Evolutionary conservation across 371 early-diverging fungal species (phyloP).

Genomic region (Basidiobolus heterosporus): DNA sequence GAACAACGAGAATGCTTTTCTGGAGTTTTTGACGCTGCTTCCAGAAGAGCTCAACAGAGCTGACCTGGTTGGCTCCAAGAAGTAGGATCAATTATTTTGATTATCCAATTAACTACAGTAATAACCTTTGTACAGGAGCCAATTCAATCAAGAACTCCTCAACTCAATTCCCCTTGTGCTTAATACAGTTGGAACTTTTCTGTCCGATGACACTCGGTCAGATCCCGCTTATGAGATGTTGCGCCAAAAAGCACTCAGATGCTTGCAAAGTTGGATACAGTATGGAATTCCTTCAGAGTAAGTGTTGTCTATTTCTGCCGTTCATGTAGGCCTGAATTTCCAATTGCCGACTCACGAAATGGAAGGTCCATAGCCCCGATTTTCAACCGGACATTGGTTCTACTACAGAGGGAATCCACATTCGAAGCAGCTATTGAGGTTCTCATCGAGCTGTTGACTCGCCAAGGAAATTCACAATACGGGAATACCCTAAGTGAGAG

Average conservation of each 20-base stretch:
- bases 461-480: neutral
- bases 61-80: constrained; percentile 26
- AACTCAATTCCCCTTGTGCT: constrained; percentile 25
- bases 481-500: constrained; percentile 3
- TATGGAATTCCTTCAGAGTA: constrained; percentile 40
- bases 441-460: constrained; percentile 1
- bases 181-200: constrained; percentile 15
- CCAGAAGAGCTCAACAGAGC: constrained; percentile 58
- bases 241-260: constrained; percentile 27
- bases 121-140: constrained; percentile 9
- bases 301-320: constrained; percentile 2
- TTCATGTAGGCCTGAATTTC: neutral
- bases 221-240: constrained; percentile 1
- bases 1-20: constrained; percentile 20
- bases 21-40: constrained; percentile 58
- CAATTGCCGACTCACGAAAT: neutral
- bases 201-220: constrained; percentile 10
- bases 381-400: constrained; percentile 24
- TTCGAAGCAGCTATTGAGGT: constrained; percentile 4
- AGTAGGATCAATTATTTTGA: constrained; percentile 17
- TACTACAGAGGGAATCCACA: constrained; percentile 1
- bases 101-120: constrained; percentile 1
- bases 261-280: constrained; percentile 43
- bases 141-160: constrained; percentile 25
- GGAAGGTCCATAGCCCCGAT: constrained; percentile 20